Base-by-base conservation (phyloP, 2,329 filamentous ascomycete species). In the Diaporthe vaccinii region DNA sequence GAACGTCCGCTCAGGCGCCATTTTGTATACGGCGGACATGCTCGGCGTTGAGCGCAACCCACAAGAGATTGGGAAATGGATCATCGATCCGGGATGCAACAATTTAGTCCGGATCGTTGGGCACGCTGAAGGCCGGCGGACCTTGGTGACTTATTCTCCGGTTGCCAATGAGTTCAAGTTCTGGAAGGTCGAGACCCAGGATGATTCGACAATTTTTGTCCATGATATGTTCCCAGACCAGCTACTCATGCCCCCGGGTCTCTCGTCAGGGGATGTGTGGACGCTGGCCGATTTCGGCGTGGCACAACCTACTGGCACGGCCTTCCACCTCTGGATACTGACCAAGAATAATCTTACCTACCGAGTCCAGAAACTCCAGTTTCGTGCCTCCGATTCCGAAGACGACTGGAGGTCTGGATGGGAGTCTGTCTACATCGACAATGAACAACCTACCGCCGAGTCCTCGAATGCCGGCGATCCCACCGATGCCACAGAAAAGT, bases 151-250 rank as follows among this genome's bases (percentile, higher is more conserved):
- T 12, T 98, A 95, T 83, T 98, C 96, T 15, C 96, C 97, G 0
- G 91, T 97, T 77, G 91, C 92, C 55, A 94, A 97, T 49, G 93
- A 96, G 81, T 98, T 99, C 88, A 98, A 98, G 83, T 96, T 99
- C 82, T 99, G 96, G 95, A 89, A 86, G 78, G 84, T 91, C n/a
- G 90, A 91, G 72, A 90, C 93, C 25, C 90, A 92, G 78, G 90
- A 92, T 72, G 89, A 89, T 79, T 88, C 93, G 79, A 87, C 86
- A 3, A 82, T 95, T 28, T 88, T 92, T 12, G 87, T 97, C 20
- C 89, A 91, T 77, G 95, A 97, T 79, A 85, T 95, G 31, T 95
- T 94, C 78, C 90, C 93, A 0, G 87, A 89, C 15, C 81, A 86
- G 10, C 86, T 89, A 17, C 86, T 97, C 44, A 88, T 93, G 36